Evolutionary conservation across 257 asterid species (phyloP).

Genomic region (Echites panduratus): DNA sequence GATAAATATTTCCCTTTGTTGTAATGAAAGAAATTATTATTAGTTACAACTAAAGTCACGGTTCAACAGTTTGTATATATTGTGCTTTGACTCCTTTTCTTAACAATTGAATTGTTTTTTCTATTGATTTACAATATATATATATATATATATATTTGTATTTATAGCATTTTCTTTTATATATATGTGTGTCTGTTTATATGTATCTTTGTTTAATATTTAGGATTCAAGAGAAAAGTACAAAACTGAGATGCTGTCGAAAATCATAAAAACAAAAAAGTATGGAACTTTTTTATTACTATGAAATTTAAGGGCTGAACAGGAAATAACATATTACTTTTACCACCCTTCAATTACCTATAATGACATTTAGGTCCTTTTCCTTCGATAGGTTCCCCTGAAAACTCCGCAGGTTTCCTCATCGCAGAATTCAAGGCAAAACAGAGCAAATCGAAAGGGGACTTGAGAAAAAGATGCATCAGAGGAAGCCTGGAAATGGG

Average conservation of each 20-base stretch:
- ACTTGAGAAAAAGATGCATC: constrained; percentile 34
- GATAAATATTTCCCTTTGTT: too few species aligned
- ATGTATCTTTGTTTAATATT: too few species aligned
- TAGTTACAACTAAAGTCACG: too few species aligned
- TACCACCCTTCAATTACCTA: background rate
- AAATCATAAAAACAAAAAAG: background rate
- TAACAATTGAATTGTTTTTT: too few species aligned
- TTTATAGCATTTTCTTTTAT: too few species aligned
- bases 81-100: too few species aligned
- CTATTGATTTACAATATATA: too few species aligned
- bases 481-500: constrained; percentile 46
- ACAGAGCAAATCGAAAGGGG: background rate
- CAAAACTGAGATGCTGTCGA: background rate
- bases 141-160: too few species aligned
- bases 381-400: background rate
- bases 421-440: background rate
- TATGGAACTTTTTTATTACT: background rate
- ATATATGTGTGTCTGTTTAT: too few species aligned
- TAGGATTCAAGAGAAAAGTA: too few species aligned
- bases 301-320: background rate
- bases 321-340: background rate
- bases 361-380: background rate
- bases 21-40: too few species aligned
- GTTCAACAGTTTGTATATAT: too few species aligned
- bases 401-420: background rate